phyloP scores from a whole-genome alignment of 148 eudicot genomes.

The Linanthus parryae region DNA sequence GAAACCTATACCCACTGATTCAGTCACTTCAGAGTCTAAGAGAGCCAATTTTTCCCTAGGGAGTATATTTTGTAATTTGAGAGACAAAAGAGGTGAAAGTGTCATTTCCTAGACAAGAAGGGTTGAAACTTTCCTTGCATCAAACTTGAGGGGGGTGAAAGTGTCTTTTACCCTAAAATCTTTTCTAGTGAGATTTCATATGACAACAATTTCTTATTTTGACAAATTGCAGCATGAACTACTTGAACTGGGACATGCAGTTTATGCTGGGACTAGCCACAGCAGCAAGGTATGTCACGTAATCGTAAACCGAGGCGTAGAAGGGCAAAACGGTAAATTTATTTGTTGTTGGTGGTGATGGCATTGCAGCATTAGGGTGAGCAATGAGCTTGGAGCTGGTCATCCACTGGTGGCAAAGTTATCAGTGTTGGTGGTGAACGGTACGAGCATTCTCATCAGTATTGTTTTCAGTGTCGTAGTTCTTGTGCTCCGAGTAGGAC shows the following conservation, averaged over 20 bases:
- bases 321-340: not conserved
- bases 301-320: not conserved
- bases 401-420: conserved; percentile 49
- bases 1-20: no score
- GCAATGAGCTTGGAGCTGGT: conserved; percentile 52
- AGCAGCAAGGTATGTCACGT: conserved; percentile 37
- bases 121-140: no score
- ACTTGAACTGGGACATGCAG: conserved; percentile 57
- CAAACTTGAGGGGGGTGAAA: no score
- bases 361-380: conserved; percentile 38
- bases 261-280: conserved; percentile 52
- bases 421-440: conserved; percentile 40
- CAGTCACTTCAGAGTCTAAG: no score
- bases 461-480: conserved; percentile 32
- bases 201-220: not conserved
- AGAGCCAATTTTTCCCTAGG: no score
- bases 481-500: conserved; percentile 27
- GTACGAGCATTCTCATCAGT: conserved; percentile 40
- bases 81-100: no score
- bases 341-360: not conserved
- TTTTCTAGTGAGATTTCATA: no score
- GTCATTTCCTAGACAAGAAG: no score
- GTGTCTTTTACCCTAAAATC: no score
- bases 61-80: no score
- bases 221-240: conserved; percentile 42